Conservation (phyloP, 495 filamentous ascomycete genomes). For the Penicillium pancosmium region DNA sequence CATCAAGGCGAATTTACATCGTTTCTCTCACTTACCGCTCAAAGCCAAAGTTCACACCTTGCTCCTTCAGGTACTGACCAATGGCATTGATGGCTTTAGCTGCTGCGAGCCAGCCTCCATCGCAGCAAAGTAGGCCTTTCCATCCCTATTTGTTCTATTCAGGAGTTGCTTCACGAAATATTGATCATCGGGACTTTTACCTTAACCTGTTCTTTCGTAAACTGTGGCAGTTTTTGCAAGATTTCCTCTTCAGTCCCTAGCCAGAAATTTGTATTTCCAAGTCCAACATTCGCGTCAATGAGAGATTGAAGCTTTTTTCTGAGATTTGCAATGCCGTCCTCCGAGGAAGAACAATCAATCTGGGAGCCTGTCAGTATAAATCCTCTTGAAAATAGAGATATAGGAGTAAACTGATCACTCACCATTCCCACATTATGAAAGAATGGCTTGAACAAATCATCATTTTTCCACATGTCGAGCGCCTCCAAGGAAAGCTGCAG, state of each 20-base stretch:
- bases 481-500: constrained; percentile 31
- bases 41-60: constrained; percentile 24
- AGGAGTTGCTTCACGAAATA: neutral
- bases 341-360: constrained; percentile 26
- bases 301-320: constrained; percentile 17
- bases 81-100: constrained; percentile 28
- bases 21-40: constrained; percentile 11
- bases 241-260: constrained; percentile 19
- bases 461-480: constrained; percentile 45
- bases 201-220: constrained; percentile 20
- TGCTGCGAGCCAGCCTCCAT: constrained; percentile 27
- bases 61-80: constrained; percentile 11
- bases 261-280: constrained; percentile 22
- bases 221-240: constrained; percentile 10
- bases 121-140: constrained; percentile 20
- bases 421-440: constrained; percentile 45
- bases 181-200: constrained; percentile 1
- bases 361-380: neutral
- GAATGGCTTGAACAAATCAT: constrained; percentile 46
- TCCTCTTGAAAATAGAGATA: neutral
- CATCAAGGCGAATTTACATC: neutral
- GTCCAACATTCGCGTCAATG: constrained; percentile 17
- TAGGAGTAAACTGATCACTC: neutral
- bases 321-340: constrained; percentile 18
- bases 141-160: constrained; percentile 14